Evolutionary conservation across 1,139 yeast genomes (phyloP).

Genomic region (Zhuliangozyma parablackwelliae): DNA sequence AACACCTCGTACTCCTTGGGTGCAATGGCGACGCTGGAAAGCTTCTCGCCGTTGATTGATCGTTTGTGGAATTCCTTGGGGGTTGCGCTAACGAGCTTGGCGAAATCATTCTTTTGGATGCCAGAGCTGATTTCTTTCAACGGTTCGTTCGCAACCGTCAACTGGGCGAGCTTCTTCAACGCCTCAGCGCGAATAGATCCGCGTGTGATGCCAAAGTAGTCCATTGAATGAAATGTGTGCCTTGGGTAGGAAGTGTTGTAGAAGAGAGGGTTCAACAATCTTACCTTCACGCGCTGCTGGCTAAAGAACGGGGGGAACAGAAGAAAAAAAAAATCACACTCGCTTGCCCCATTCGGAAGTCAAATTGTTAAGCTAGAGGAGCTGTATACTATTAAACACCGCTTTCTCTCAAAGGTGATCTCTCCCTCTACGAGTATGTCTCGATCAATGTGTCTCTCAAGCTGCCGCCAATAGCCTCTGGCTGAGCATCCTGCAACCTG

Average conservation of each 20-base stretch:
- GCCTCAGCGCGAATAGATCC: slow-evolving; percentile 59
- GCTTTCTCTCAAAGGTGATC: neutral
- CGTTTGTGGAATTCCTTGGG: slow-evolving; percentile 10
- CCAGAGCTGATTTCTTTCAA: slow-evolving; percentile 13
- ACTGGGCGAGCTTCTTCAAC: slow-evolving; percentile 38
- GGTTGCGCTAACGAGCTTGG: slow-evolving; percentile 20
- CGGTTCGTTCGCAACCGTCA: slow-evolving; percentile 22
- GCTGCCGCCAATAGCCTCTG: slow-evolving; percentile 76
- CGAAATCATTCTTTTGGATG: slow-evolving; percentile 19
- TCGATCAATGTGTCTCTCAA: slow-evolving; percentile 89
- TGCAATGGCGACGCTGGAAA: slow-evolving; percentile 38
- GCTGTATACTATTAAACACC: neutral
- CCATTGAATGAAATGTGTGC: too few species aligned
- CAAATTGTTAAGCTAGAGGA: neutral
- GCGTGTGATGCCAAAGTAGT: slow-evolving; percentile 33
- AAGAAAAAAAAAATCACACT: too few species aligned
- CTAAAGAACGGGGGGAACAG: too few species aligned
- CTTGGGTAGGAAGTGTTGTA: too few species aligned
- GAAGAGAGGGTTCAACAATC: too few species aligned
- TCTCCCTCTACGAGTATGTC: slow-evolving; percentile 52
- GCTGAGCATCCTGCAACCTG: slow-evolving; percentile 85
- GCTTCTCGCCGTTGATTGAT: slow-evolving; percentile 4
- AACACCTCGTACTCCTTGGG: slow-evolving; percentile 67
- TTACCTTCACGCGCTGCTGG: too few species aligned
- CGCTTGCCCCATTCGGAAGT: neutral